Percentiles rank a stretch among this genome's conserved stretches.
Evolutionary conservation across 2,329 filamentous ascomycete genomes (phyloP).

Genomic region (Paramyrothecium roridum): DNA sequence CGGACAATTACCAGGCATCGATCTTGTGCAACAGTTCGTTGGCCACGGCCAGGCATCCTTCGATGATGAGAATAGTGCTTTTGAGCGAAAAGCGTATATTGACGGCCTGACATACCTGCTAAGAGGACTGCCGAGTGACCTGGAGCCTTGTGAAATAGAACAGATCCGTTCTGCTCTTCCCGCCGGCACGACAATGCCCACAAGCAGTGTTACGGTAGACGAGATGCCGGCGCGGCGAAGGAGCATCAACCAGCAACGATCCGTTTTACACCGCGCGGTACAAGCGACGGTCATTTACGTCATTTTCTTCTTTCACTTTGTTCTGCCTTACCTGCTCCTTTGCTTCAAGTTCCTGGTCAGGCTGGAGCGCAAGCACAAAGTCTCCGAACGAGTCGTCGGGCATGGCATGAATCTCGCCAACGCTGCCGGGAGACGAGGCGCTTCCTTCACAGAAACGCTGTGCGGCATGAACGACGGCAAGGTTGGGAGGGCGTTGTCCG

Average conservation of each 20-base stretch:
- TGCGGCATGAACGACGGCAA: constrained; percentile 61
- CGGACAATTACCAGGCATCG: constrained; percentile 12
- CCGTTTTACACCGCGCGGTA: constrained; percentile 56
- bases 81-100: constrained; percentile 59
- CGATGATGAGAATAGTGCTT: constrained; percentile 17
- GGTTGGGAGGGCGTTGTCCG: constrained; percentile 56
- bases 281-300: constrained; percentile 54
- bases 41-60: constrained; percentile 19
- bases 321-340: constrained; percentile 58
- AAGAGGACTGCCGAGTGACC: constrained; percentile 56
- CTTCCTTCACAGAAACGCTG: constrained; percentile 54
- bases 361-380: constrained; percentile 64
- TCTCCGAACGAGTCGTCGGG: constrained; percentile 72
- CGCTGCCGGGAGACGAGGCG: constrained; percentile 52
- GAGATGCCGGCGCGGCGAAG: not conserved
- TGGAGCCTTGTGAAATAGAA: constrained; percentile 51
- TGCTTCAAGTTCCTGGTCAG: constrained; percentile 52
- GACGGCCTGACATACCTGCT: constrained; percentile 62
- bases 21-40: constrained; percentile 22
- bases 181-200: constrained; percentile 6
- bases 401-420: constrained; percentile 56
- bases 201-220: constrained; percentile 1
- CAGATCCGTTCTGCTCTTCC: constrained; percentile 25
- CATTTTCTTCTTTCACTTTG: constrained; percentile 56
- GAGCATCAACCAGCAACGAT: constrained; percentile 23